Evolutionary conservation across 2,329 filamentous ascomycete genomes (phyloP), one percentile per base, ranked within the genome.

Genomic region (Trichoderma sp.): DNA sequence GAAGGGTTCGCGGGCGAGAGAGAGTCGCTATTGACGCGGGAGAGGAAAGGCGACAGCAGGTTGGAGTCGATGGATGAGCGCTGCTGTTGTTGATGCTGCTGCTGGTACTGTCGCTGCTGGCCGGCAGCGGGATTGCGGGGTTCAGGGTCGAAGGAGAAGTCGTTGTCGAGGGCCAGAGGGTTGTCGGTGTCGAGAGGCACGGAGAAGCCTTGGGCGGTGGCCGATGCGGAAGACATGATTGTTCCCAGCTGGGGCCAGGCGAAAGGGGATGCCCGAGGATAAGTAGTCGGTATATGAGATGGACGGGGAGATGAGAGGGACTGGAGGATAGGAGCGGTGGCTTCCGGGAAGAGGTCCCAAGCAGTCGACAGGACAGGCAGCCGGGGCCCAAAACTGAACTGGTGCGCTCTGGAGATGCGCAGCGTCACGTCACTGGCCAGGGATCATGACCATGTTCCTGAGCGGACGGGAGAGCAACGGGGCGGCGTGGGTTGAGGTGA

Each of bases 181-280:
- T 80, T 80, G 75, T 83, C 81, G 68, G 77, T 78, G 75, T 82
- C 79, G 66, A 80, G 79, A 79, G 85, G 82, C 79, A 84, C 81
- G 78, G 86, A 82, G 78, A 83, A 84, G 75, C 83, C 81, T 77
- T 84, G 83, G 77, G 83, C 83, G 78, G 85, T 81, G 76, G 84
- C 84, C 80, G 84, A 86, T 78, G 84, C 83, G 67, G 85, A 86
- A 83, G 86, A 83, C 86, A 88, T 88, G 80, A 79, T 81, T 81
- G 80, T 79, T 78, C 65, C 71, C 76, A 60, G 35, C 56, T 63
- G 62, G 59, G 38, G 53, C 33, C 62, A 71, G 50, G 41, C 64
- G 35, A 31, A 64, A 69, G 67, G 74, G 67, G 68, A 72, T 62
- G 64, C 59, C 75, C 29, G 21, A 83, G 79, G 79, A 76, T 71